Evolutionary conservation across 345 rosid species (phyloP).

Genomic region (Erysimum cheiranthoides): DNA sequence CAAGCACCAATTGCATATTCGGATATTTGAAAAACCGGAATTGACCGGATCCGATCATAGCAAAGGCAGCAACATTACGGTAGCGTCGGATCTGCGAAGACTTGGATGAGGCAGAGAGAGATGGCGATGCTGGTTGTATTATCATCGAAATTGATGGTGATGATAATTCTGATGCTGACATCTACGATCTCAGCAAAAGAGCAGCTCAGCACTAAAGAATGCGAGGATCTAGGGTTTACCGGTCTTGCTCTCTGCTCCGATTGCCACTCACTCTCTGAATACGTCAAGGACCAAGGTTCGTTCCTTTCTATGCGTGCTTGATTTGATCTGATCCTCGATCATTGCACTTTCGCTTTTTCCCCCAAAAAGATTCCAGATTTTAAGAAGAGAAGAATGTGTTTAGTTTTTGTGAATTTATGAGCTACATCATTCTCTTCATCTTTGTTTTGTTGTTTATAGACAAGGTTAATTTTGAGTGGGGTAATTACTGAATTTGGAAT

Average conservation of each 20-base stretch:
- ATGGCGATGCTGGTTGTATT: conserved; percentile 32
- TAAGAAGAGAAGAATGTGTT: neutral
- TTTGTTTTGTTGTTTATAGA: neutral
- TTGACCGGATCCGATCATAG: conserved; percentile 23
- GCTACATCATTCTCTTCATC: conserved; percentile 3
- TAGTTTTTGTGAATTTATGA: neutral
- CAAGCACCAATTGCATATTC: neutral
- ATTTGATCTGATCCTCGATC: conserved; percentile 1
- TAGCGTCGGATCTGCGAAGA: conserved; percentile 22
- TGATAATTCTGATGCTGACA: conserved; percentile 21
- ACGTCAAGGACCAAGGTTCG: conserved; percentile 87
- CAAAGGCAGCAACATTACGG: conserved; percentile 9
- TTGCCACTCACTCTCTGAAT: conserved; percentile 83
- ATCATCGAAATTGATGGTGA: conserved; percentile 22
- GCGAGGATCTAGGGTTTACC: conserved; percentile 89
- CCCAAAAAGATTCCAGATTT: neutral
- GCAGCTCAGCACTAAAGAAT: conserved; percentile 70
- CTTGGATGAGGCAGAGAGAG: conserved; percentile 16
- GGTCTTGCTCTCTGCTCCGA: conserved; percentile 98
- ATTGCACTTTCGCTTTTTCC: neutral
- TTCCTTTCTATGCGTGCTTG: neutral
- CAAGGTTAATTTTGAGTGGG: neutral
- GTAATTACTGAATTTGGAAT: neutral
- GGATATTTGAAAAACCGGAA: conserved; percentile 14
- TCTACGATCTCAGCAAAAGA: conserved; percentile 53